phyloP scores from a whole-genome alignment of 1,284 basidiomycete genomes.

The Trichosporon ovoides region DNA sequence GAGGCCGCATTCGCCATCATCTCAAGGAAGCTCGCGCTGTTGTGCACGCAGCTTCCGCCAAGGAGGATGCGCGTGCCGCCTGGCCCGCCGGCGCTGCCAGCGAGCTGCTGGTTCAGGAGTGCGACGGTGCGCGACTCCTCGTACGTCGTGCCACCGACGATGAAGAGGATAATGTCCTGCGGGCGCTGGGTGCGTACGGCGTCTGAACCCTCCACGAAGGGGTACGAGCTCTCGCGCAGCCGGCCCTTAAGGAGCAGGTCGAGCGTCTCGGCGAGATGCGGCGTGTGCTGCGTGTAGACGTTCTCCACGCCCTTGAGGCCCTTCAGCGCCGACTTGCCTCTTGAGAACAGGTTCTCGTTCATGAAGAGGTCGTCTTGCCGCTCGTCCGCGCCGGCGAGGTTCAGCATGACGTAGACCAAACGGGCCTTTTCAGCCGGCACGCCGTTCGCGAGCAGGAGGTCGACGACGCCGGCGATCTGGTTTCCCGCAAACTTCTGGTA shows the following conservation, averaged over 20 bases:
- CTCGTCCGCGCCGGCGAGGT: slow-evolving; percentile 90
- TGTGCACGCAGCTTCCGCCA: slow-evolving; percentile 90
- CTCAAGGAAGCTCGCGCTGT: slow-evolving; percentile 57
- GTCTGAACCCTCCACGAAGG: slow-evolving; percentile 68
- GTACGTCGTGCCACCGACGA: slow-evolving; percentile 90
- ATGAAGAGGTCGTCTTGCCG: slow-evolving; percentile 97
- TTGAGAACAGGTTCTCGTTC: slow-evolving; percentile 88
- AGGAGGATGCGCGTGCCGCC: slow-evolving; percentile 67
- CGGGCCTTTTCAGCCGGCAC: slow-evolving; percentile 76
- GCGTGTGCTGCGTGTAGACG: slow-evolving; percentile 96
- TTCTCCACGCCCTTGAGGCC: slow-evolving; percentile 99
- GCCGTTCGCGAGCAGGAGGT: slow-evolving; percentile 72
- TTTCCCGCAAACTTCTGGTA: slow-evolving; percentile 88
- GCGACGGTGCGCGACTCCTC: slow-evolving; percentile 81
- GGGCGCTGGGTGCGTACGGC: slow-evolving; percentile 53
- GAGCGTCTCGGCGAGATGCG: slow-evolving; percentile 85
- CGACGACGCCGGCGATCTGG: slow-evolving; percentile 78
- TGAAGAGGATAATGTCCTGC: slow-evolving; percentile 90
- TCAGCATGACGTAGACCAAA: slow-evolving; percentile 87
- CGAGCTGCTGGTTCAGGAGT: slow-evolving; percentile 73
- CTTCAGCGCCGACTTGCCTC: slow-evolving; percentile 90
- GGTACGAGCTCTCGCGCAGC: slow-evolving; percentile 81
- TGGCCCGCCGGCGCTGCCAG: slow-evolving; percentile 46
- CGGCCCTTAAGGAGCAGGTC: slow-evolving; percentile 84
- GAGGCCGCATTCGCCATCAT: slow-evolving; percentile 47